Conservation (phyloP, 352 stramenopile species). For the Blastocystis sp. region DNA sequence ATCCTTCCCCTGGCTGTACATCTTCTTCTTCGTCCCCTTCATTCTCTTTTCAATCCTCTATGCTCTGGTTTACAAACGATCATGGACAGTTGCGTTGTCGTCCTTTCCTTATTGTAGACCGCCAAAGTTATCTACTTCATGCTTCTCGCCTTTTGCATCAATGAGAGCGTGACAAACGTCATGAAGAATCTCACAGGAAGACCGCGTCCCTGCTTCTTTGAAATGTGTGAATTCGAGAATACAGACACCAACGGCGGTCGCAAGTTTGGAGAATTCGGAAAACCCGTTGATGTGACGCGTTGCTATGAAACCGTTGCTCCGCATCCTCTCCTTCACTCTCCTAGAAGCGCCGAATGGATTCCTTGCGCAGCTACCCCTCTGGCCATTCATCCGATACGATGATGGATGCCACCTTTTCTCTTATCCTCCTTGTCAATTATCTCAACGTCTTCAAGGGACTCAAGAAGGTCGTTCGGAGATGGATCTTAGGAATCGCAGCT, state of each 20-base stretch:
- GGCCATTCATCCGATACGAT: not conserved
- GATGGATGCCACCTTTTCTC: not conserved
- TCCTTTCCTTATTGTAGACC: not conserved
- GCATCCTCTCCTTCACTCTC: not conserved
- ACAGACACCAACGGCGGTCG: not conserved
- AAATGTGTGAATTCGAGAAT: not conserved
- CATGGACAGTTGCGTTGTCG: not conserved
- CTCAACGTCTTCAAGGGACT: not conserved
- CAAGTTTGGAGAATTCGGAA: not conserved
- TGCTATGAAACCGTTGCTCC: not conserved
- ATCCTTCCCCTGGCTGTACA: not conserved
- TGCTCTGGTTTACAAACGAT: not conserved
- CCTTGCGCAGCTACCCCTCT: constrained; percentile 11
- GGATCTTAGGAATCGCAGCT: not conserved
- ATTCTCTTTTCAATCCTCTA: not conserved
- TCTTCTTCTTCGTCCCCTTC: not conserved
- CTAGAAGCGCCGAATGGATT: not conserved
- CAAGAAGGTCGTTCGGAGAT: not conserved
- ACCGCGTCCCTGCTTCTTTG: constrained; percentile 34
- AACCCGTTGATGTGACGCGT: not conserved
- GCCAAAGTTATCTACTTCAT: not conserved
- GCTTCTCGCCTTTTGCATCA: not conserved
- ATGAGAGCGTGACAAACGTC: not conserved
- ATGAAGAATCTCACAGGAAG: constrained; percentile 25
- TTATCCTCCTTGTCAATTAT: not conserved